Percentiles rank a stretch among this genome's conserved stretches.
phyloP scores from a whole-genome alignment of 2,329 filamentous ascomycete genomes.

The Tolypocladium ophioglossoides region DNA sequence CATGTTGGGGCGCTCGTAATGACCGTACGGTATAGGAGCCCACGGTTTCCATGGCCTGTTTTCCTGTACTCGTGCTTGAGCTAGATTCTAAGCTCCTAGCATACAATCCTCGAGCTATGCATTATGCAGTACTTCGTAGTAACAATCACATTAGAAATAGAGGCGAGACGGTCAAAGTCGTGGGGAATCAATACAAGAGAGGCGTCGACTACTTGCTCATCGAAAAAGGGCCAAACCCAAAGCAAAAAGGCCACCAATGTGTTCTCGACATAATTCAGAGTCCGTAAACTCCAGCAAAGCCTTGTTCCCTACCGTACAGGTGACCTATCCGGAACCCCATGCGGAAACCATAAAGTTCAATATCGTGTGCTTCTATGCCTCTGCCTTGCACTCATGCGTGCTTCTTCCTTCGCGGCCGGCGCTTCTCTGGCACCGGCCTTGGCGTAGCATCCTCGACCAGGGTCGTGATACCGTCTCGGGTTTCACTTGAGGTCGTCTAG shows the following conservation, averaged over 20 bases:
- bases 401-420: neutral
- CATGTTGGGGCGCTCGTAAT: neutral
- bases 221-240: neutral
- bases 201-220: no score
- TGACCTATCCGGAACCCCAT: neutral
- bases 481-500: conserved; percentile 13
- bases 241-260: neutral
- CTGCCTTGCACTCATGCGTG: neutral
- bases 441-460: conserved; percentile 14
- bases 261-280: neutral
- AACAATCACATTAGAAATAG: neutral
- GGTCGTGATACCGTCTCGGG: conserved; percentile 9
- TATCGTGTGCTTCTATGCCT: neutral
- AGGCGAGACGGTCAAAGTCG: neutral
- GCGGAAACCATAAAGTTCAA: neutral
- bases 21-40: neutral
- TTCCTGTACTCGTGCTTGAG: neutral
- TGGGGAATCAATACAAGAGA: neutral
- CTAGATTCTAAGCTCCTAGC: neutral
- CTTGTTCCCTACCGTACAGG: neutral
- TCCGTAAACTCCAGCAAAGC: conserved; percentile 1
- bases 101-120: neutral
- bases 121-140: no score
- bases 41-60: neutral
- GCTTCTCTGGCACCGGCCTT: conserved; percentile 7